Evolutionary conservation across 1,284 basidiomycete genomes (phyloP).

Genomic region (Mycena citricolor): DNA sequence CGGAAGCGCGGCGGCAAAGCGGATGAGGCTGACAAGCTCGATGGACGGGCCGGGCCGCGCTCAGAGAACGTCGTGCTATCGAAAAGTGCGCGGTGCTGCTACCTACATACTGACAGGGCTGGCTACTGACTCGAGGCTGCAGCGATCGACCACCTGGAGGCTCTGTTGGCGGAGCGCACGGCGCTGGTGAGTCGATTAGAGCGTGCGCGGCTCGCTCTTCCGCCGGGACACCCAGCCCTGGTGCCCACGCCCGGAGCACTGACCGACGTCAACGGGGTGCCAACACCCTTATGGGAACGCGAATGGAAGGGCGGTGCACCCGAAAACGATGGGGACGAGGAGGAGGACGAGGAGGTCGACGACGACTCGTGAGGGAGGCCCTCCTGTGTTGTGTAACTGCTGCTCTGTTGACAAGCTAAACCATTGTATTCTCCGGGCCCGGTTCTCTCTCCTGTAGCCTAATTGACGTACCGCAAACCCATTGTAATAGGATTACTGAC

Average conservation of each 20-base stretch:
- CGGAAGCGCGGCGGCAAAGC: constrained; percentile 32
- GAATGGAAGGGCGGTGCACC: constrained; percentile 74
- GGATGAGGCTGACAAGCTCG: constrained; percentile 50
- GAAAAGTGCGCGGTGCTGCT: constrained; percentile 59
- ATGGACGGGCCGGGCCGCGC: constrained; percentile 79
- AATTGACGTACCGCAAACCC: too few relatives aligned
- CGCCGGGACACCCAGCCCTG: constrained; percentile 58
- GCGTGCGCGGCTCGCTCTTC: constrained; percentile 54
- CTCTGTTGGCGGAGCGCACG: constrained; percentile 58
- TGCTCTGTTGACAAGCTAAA: too few relatives aligned
- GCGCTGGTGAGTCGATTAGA: constrained; percentile 57
- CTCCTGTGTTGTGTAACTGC: too few relatives aligned
- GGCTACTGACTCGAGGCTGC: constrained; percentile 13
- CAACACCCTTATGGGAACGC: constrained; percentile 65
- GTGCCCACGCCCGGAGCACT: constrained; percentile 38
- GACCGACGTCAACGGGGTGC: constrained; percentile 1
- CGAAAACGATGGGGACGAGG: constrained; percentile 39
- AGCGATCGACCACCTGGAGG: constrained; percentile 85
- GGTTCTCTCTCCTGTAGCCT: too few relatives aligned
- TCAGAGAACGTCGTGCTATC: constrained; percentile 84
- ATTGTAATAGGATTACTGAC: too few relatives aligned
- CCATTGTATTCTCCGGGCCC: too few relatives aligned
- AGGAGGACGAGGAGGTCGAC: constrained; percentile 29
- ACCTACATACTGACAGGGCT: constrained; percentile 3
- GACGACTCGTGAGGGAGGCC: constrained; percentile 16